Evolutionary conservation across 164 flowering plant species (phyloP).

Genomic region (Vitis rupestris): DNA sequence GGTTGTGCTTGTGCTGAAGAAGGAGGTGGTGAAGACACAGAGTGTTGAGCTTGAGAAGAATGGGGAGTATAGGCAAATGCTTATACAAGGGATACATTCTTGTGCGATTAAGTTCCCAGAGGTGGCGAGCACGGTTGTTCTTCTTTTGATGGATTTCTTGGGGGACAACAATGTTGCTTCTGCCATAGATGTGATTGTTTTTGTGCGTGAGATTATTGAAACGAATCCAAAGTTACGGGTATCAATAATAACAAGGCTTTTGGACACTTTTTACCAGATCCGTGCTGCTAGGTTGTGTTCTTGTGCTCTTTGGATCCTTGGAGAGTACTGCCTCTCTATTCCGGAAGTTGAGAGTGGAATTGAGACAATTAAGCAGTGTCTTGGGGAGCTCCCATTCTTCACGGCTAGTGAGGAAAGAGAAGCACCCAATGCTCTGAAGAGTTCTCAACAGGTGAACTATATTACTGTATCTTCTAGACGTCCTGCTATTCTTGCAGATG

Average conservation of each 20-base stretch:
- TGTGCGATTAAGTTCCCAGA: constrained; percentile 95
- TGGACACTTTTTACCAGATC: constrained; percentile 90
- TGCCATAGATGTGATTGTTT: constrained; percentile 80
- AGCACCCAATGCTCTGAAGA: constrained; percentile 55
- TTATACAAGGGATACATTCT: constrained; percentile 90
- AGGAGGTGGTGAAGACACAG: constrained; percentile 96
- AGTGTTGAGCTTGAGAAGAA: constrained; percentile 88
- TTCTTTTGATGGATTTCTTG: constrained; percentile 94
- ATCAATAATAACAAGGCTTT: constrained; percentile 79
- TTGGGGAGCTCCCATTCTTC: constrained; percentile 91
- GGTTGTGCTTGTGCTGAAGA: constrained; percentile 84
- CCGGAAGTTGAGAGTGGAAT: constrained; percentile 89
- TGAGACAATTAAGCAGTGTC: constrained; percentile 84
- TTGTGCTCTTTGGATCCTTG: constrained; percentile 95
- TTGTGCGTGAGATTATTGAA: constrained; percentile 90
- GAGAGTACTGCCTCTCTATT: constrained; percentile 85
- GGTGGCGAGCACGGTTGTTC: constrained; percentile 96
- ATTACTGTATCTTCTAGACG: constrained; percentile 76
- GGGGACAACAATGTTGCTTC: constrained; percentile 93
- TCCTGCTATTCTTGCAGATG: constrained; percentile 94
- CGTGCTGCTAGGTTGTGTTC: constrained; percentile 88
- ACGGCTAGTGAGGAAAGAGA: constrained; percentile 72
- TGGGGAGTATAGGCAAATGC: constrained; percentile 93
- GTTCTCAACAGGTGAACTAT: constrained; percentile 52
- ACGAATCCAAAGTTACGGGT: constrained; percentile 87